Conservation (phyloP, 169 alveolate species). For the Plasmodium chabaudi region DNA sequence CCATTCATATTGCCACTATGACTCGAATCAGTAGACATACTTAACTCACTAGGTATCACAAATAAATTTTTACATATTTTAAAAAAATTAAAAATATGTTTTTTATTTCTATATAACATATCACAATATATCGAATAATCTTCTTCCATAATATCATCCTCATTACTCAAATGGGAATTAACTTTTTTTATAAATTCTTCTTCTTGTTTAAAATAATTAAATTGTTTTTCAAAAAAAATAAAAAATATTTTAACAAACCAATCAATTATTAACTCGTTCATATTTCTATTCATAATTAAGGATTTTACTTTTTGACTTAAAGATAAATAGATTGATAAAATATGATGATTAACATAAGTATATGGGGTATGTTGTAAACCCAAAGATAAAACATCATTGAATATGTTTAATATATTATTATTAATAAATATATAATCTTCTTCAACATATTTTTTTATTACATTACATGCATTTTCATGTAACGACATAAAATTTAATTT, state of each 20-base stretch:
- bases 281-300: slow-evolving; percentile 7
- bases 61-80: slow-evolving; percentile 55
- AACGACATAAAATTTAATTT: neutral
- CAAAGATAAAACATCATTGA: slow-evolving; percentile 15
- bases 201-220: slow-evolving; percentile 13
- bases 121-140: slow-evolving; percentile 46
- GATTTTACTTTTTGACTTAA: slow-evolving; percentile 40
- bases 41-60: slow-evolving; percentile 28
- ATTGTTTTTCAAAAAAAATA: slow-evolving; percentile 9
- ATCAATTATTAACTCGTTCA: slow-evolving; percentile 19
- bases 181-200: slow-evolving; percentile 39
- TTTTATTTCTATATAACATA: slow-evolving; percentile 20
- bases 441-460: slow-evolving; percentile 26
- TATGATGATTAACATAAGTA: slow-evolving; percentile 13
- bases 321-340: slow-evolving; percentile 12
- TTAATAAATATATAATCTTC: slow-evolving; percentile 34
- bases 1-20: neutral
- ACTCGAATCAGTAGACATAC: neutral
- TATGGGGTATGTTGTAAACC: slow-evolving; percentile 33
- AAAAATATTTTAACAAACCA: slow-evolving; percentile 32
- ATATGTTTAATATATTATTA: slow-evolving; percentile 10
- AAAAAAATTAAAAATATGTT: slow-evolving; percentile 22
- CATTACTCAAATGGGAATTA: slow-evolving; percentile 3
- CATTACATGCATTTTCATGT: slow-evolving; percentile 46
- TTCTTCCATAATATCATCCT: slow-evolving; percentile 28